phyloP scores from a whole-genome alignment of 441 rosid species.

The Jatropha multifida region DNA sequence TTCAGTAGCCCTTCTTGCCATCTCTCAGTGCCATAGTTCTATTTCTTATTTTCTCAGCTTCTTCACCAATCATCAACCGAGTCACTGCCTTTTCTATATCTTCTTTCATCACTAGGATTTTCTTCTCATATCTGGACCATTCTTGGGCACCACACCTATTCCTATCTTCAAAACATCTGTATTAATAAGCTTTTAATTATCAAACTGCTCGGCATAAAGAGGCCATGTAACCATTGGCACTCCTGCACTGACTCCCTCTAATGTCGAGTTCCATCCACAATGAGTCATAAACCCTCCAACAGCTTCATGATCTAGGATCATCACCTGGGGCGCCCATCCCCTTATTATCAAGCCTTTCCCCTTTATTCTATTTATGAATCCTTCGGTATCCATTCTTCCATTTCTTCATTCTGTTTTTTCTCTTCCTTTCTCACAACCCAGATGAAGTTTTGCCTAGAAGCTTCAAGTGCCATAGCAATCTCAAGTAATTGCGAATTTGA shows the following conservation, averaged over 20 bases:
- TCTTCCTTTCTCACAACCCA: constrained; percentile 39
- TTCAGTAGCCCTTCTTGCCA: constrained; percentile 30
- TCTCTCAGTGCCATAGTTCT: constrained; percentile 22
- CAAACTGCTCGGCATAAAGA: constrained; percentile 33
- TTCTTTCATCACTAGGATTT: constrained; percentile 20
- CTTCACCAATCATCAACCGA: constrained; percentile 35
- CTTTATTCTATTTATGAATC: constrained; percentile 26
- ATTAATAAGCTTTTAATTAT: constrained; percentile 31
- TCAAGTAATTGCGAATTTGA: constrained; percentile 36
- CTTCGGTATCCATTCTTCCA: constrained; percentile 39
- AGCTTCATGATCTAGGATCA: constrained; percentile 33
- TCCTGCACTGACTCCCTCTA: constrained; percentile 25
- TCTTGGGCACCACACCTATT: constrained; percentile 23
- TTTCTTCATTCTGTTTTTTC: constrained; percentile 7
- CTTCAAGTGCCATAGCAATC: constrained; percentile 48
- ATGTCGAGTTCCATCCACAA: constrained; percentile 39
- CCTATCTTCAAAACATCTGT: constrained; percentile 29
- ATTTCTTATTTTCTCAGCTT: constrained; percentile 29
- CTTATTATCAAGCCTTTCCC: constrained; percentile 29
- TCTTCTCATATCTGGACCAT: constrained; percentile 7
- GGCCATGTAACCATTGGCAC: constrained; percentile 38
- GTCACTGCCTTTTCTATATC: constrained; percentile 27
- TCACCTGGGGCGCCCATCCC: constrained; percentile 39
- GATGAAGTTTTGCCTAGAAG: constrained; percentile 41
- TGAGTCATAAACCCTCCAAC: constrained; percentile 37